Evolutionary conservation across 225 moss, liverwort and hornwort species (phyloP).

Genomic region (Bryoerythrophyllum caledonicum): DNA sequence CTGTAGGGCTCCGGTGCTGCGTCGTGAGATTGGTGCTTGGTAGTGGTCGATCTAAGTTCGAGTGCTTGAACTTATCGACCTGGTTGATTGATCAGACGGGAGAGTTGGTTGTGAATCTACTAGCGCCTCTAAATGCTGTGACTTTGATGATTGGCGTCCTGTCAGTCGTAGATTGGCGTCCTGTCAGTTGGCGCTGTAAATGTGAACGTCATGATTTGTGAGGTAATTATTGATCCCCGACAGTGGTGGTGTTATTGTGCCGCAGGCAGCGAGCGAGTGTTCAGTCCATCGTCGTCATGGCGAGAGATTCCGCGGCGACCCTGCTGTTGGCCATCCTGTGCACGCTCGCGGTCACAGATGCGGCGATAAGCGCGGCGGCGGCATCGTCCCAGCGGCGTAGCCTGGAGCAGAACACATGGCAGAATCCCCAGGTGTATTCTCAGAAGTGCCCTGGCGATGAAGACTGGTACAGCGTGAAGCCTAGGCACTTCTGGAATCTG

Average conservation of each 20-base stretch:
- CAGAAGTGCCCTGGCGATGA: slow-evolving; percentile 7
- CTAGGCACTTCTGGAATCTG: not conserved
- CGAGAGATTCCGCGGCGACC: not conserved
- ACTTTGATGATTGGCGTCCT: not conserved
- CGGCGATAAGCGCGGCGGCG: not conserved
- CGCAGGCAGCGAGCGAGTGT: too few species aligned
- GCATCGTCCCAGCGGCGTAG: not conserved
- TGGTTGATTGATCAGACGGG: not conserved
- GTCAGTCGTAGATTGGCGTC: not conserved
- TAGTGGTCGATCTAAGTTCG: not conserved
- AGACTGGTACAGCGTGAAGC: not conserved
- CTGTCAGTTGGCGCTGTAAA: not conserved
- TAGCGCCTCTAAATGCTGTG: not conserved
- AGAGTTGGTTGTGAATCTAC: not conserved
- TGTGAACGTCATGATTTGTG: not conserved
- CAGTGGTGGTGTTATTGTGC: not conserved
- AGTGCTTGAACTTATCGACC: not conserved
- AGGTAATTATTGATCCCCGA: too few species aligned
- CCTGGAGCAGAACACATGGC: not conserved
- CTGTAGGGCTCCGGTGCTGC: not conserved
- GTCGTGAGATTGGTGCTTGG: not conserved
- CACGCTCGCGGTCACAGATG: not conserved
- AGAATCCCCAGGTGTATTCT: not conserved
- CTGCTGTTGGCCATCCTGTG: not conserved
- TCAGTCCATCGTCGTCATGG: not conserved